Evolutionary conservation across 148 eudicot genomes (phyloP).

Genomic region (Agrostemma githago): DNA sequence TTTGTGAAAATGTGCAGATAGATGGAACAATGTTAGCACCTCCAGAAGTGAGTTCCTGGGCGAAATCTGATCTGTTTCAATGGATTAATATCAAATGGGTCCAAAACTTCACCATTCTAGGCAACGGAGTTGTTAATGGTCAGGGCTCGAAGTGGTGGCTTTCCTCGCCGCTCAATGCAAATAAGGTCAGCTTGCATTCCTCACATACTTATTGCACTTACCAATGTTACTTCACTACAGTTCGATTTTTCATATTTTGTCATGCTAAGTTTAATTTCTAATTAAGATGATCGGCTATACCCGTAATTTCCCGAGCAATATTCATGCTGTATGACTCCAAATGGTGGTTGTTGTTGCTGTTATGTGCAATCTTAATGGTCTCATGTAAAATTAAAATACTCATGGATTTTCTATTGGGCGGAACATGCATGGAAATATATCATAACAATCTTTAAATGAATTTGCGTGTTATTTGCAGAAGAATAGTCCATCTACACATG

Average conservation of each 20-base stretch:
- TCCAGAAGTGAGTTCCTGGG: constrained; percentile 50
- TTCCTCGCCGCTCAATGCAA: constrained; percentile 25
- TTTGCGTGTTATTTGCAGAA: constrained; percentile 32
- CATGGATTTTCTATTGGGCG: neutral
- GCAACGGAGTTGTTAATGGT: constrained; percentile 61
- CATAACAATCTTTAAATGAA: neutral
- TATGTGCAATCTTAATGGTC: too few relatives aligned
- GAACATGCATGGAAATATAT: neutral
- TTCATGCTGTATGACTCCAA: too few relatives aligned
- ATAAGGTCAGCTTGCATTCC: constrained; percentile 25
- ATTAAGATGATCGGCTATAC: too few relatives aligned
- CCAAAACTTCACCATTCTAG: constrained; percentile 71
- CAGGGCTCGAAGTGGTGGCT: constrained; percentile 80
- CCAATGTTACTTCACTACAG: neutral
- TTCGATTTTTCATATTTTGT: too few relatives aligned
- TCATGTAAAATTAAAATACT: neutral
- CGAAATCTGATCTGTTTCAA: constrained; percentile 65
- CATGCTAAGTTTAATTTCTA: too few relatives aligned
- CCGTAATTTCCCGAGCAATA: too few relatives aligned
- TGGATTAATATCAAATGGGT: constrained; percentile 86
- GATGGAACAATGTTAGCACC: constrained; percentile 69
- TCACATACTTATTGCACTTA: neutral
- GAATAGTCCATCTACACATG: constrained; percentile 23
- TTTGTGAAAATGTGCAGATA: constrained; percentile 34
- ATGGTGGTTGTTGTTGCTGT: too few relatives aligned